Conservation (phyloP, 2,329 filamentous ascomycete genomes). For the Botrytis cinerea region DNA sequence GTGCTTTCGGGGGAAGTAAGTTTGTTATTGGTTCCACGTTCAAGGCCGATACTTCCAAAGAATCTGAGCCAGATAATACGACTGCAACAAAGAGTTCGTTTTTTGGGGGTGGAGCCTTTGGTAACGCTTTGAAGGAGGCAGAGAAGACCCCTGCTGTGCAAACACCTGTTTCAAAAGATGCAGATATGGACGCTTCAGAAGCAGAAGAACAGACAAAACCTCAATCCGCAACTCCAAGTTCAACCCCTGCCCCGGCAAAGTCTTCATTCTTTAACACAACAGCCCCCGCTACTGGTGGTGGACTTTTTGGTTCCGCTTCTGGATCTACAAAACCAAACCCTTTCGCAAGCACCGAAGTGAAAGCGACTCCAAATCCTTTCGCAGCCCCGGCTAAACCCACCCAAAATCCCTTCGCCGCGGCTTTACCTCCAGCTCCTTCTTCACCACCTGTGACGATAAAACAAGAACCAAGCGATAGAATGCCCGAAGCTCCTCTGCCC, state of each 20-base stretch:
- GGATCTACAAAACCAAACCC: slow-evolving; percentile 27
- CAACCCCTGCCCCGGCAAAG: slow-evolving; percentile 36
- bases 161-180: slow-evolving; percentile 47
- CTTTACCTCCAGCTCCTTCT: slow-evolving; percentile 26
- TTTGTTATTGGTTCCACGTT: slow-evolving; percentile 42
- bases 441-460: slow-evolving; percentile 34
- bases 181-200: slow-evolving; percentile 50
- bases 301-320: slow-evolving; percentile 32
- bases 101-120: slow-evolving; percentile 61
- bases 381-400: slow-evolving; percentile 15
- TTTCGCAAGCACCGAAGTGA: slow-evolving; percentile 26
- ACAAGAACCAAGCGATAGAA: slow-evolving; percentile 33
- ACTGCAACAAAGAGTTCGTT: slow-evolving; percentile 50
- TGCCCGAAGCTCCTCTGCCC: slow-evolving; percentile 47
- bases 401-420: slow-evolving; percentile 32
- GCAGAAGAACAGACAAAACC: slow-evolving; percentile 26
- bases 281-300: slow-evolving; percentile 24
- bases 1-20: slow-evolving; percentile 28
- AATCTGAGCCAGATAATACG: slow-evolving; percentile 56
- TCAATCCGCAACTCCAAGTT: slow-evolving; percentile 32
- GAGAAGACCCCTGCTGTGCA: slow-evolving; percentile 41
- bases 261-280: slow-evolving; percentile 29
- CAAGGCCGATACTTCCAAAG: slow-evolving; percentile 53
- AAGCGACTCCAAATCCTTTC: slow-evolving; percentile 13
- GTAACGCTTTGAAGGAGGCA: slow-evolving; percentile 55